Evolutionary conservation across 768 basidiomycete genomes (phyloP), one percentile per base, ranked within the genome.

Genomic region (Serendipita indica): DNA sequence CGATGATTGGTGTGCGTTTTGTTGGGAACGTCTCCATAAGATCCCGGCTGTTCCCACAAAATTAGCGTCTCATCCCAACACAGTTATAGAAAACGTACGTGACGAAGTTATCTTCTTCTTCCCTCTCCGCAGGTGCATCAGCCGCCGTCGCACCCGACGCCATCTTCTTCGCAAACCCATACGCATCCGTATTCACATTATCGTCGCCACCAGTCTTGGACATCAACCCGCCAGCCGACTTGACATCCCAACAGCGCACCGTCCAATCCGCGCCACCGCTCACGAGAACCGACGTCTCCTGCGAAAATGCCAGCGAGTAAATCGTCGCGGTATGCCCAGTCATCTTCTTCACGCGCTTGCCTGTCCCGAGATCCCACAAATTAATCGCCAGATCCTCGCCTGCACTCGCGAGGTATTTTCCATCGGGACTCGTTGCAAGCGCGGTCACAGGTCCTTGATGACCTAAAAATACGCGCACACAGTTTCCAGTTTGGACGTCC

Each of bases 171-270:
- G 60, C 64, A 7, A 63, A 62, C n/a, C 63, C 64, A 57, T 64
- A 63, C 13, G 60, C 64, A 37, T 63, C 65, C 22, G 61, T 59
- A 28, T 33, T 33, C 27, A 49, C 54, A 14, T 58, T 32, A 3
- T 64, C 62, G n/a, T 64, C 65, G 25, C 57, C 57, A 57, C 75
- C 75, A 12, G 75, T 64, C 67, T 83, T 86, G 22, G 64, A 71
- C 25, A 75, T 76, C 10, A 71, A 67, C 0, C 87, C 87, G 10
- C 89, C 90, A 7, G 84, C 70, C 43, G 77, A 71, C 70, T 87
- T 93, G 33, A 96, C 84, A 68, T 99, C 96, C 96, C 96, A 99
- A 60, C 91, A 92, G n/a, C 94, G 78, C 16, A 97, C 92, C 0
- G 96, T 97, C 80, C 89, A 93, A 68, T 99, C 96, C 30, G 90